These are phyloP conservation scores for Fusarium paranaense DNA, from an alignment of 2,329 filamentous ascomycete genomes.

Conservation along the genomic window DNA sequence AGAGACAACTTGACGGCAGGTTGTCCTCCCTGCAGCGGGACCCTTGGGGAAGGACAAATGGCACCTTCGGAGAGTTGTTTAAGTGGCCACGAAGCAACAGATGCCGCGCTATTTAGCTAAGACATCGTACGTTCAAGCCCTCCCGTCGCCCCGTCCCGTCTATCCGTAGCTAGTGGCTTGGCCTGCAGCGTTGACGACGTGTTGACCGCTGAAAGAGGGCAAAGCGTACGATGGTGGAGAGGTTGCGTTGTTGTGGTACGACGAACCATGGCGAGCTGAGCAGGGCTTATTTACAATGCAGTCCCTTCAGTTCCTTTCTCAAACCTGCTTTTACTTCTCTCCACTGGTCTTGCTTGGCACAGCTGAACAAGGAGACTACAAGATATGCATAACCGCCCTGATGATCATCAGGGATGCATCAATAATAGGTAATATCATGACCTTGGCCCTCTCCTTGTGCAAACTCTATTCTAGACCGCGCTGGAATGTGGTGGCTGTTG, in stretches of 20 bases:
- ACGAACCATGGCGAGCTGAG: neutral
- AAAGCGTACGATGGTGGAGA: neutral
- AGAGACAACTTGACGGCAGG: neutral
- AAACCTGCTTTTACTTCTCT: neutral
- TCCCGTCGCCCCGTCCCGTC: neutral
- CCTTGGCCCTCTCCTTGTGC: neutral
- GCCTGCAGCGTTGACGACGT: neutral
- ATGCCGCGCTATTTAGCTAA: neutral
- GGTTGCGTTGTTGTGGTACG: neutral
- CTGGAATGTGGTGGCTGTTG: neutral
- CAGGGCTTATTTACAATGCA: neutral
- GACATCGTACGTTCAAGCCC: neutral
- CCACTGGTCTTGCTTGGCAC: neutral
- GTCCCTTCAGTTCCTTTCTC: neutral
- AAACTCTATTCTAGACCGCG: neutral
- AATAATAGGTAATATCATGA: neutral
- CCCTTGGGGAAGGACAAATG: neutral
- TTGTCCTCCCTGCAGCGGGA: neutral
- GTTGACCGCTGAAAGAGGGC: neutral
- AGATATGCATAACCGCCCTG: neutral
- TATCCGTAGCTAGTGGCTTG: neutral
- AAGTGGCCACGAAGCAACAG: neutral
- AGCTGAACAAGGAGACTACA: neutral
- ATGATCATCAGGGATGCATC: neutral
- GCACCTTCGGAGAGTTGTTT: neutral